Percentiles rank a stretch among this genome's conserved stretches.
Conservation (phyloP, 805 yeast species). For the Myxozyma mucilagina region DNA sequence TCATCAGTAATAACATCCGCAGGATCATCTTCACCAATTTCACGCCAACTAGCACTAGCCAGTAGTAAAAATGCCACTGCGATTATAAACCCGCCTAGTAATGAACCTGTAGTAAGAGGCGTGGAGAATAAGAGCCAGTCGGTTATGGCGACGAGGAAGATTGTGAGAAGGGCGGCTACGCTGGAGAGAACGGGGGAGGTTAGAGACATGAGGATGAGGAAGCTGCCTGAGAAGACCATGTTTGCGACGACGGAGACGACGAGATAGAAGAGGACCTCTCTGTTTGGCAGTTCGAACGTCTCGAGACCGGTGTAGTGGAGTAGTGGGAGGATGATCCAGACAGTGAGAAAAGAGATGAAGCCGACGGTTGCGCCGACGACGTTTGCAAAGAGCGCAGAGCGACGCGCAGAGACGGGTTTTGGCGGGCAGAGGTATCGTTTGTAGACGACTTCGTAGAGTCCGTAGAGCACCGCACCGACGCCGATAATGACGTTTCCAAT, state of each 20-base stretch:
- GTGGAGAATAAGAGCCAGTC: slow-evolving; percentile 71
- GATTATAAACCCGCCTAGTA: slow-evolving; percentile 69
- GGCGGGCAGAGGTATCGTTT: slow-evolving; percentile 78
- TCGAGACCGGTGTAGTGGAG: slow-evolving; percentile 59
- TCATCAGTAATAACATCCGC: slow-evolving; percentile 15
- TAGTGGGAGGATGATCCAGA: slow-evolving; percentile 52
- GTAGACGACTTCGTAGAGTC: slow-evolving; percentile 76
- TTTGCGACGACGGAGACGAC: slow-evolving; percentile 60
- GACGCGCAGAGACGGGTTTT: slow-evolving; percentile 56
- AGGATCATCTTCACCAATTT: slow-evolving; percentile 14
- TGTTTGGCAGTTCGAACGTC: slow-evolving; percentile 54
- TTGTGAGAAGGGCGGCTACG: slow-evolving; percentile 70
- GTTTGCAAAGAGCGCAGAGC: slow-evolving; percentile 80
- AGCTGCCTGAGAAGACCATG: slow-evolving; percentile 66
- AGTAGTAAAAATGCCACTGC: slow-evolving; percentile 67
- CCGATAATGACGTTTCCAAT: slow-evolving; percentile 73
- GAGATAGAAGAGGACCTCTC: slow-evolving; percentile 49
- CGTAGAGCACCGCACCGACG: slow-evolving; percentile 48
- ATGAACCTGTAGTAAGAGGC: slow-evolving; percentile 54
- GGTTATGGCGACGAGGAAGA: slow-evolving; percentile 72
- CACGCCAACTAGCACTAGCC: slow-evolving; percentile 46
- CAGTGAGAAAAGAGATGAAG: slow-evolving; percentile 50
- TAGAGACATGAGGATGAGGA: slow-evolving; percentile 74
- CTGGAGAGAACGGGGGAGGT: slow-evolving; percentile 80
- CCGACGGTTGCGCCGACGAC: slow-evolving; percentile 73